phyloP scores from a whole-genome alignment of 331 rosid species.

The Cydonia oblonga region DNA sequence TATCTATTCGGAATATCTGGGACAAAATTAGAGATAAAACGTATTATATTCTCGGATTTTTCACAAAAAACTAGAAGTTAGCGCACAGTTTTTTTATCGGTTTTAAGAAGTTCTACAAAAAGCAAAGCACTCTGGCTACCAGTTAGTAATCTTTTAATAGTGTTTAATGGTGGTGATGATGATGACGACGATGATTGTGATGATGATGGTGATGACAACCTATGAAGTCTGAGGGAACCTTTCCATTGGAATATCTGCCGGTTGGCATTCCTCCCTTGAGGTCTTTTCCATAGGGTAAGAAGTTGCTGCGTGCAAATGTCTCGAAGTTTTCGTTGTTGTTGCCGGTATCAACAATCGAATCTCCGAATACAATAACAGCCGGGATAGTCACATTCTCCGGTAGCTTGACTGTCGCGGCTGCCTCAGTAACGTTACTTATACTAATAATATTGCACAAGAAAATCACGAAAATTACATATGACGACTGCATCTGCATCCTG shows the following conservation, averaged over 20 bases:
- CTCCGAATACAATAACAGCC: conserved; percentile 28
- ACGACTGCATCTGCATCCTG: neutral
- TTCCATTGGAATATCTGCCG: conserved; percentile 51
- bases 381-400: conserved; percentile 9
- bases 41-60: no score
- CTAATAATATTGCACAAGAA: neutral
- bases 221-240: conserved; percentile 40
- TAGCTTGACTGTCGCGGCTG: neutral
- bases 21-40: no score
- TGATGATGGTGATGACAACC: conserved; percentile 16
- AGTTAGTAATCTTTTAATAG: no score
- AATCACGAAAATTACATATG: neutral
- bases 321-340: conserved; percentile 22
- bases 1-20: no score
- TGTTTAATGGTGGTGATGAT: no score
- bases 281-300: conserved; percentile 35
- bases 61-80: no score
- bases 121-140: no score
- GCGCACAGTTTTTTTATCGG: no score
- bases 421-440: neutral
- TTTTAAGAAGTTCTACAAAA: no score
- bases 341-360: conserved; percentile 32
- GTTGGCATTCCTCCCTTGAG: conserved; percentile 44
- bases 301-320: conserved; percentile 6
- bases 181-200: no score